phyloP scores from a whole-genome alignment of 768 basidiomycete species.

The Russula foetens region DNA sequence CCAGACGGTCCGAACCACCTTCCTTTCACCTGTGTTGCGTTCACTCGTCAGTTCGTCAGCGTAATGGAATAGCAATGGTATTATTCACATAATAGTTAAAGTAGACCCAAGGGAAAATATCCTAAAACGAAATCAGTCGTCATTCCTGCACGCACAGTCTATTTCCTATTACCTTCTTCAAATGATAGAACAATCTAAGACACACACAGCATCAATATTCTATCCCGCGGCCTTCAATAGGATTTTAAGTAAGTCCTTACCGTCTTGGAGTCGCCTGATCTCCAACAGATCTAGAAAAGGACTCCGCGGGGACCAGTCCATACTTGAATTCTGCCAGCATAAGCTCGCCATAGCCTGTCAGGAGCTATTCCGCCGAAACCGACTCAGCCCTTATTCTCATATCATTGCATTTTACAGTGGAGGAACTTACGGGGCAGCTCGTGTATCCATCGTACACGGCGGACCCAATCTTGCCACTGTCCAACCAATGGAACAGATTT shows the following conservation, averaged over 20 bases:
- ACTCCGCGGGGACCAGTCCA: constrained; percentile 79
- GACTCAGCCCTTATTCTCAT: constrained; percentile 1
- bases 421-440: constrained; percentile 64
- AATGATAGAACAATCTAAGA: constrained; percentile 35
- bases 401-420: not conserved
- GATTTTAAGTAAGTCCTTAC: constrained; percentile 33
- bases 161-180: constrained; percentile 30
- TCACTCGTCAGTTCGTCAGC: not conserved
- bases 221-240: not conserved
- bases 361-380: constrained; percentile 37
- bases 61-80: not conserved
- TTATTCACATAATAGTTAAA: constrained; percentile 22
- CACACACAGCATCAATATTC: not conserved
- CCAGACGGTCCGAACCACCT: constrained; percentile 27
- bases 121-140: constrained; percentile 15
- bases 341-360: constrained; percentile 74
- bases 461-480: constrained; percentile 57
- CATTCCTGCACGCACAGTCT: not conserved
- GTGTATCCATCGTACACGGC: constrained; percentile 87
- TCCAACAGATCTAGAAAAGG: constrained; percentile 58
- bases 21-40: constrained; percentile 23
- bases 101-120: constrained; percentile 31
- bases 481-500: constrained; percentile 72
- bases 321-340: constrained; percentile 96
- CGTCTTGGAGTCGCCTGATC: constrained; percentile 73